Evolutionary conservation across 805 yeast species (phyloP), one percentile per base, ranked within the genome.

Genomic region (Yarrowia yakushimensis): DNA sequence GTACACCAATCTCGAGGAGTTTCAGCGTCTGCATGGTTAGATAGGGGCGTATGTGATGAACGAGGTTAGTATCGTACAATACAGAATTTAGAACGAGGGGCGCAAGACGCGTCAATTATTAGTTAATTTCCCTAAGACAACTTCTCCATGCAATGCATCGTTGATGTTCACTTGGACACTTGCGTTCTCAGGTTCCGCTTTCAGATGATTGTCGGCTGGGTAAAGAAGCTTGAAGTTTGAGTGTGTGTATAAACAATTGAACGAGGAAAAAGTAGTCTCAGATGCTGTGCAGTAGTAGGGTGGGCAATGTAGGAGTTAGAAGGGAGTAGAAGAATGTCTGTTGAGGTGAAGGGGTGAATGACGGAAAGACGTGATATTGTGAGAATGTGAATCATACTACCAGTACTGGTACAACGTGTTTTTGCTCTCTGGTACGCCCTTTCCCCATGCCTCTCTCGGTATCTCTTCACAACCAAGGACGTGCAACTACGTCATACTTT

Each of bases 1-100:
- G 52, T 74, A 74, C 62, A 66, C 70, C 62, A 61, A 41, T 22
- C 48, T 55, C 22, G 59, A 52, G 59, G 33, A 52, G 59, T 52
- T 52, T 52, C 43, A 36, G 33, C 30, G 31, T 5, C n/a, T 48
- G 39, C 55, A 48, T 31, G 55, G 54, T 30, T 46, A 30, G 11
- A n/a, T 42, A 27, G 11, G 3, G n/a, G 8, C 27, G 25, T 28
- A 39, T 13, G 18, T 41, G 15, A 41, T 41, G 18, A 11, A 25
- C 8, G 27, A 5, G 4, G 8, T 25, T 25, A 25, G 27, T n/a
- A n/a, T n/a, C n/a, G n/a, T n/a, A n/a, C n/a, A n/a, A n/a, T n/a
- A n/a, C n/a, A n/a, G n/a, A n/a, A n/a, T n/a, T 6, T 41, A 17
- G 20, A 34, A 30, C 33, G 11, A 30, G 15, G 11, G 33, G 15